Base-by-base conservation (phyloP, 2,329 filamentous ascomycete genomes). In the Cladosporium sp. region DNA sequence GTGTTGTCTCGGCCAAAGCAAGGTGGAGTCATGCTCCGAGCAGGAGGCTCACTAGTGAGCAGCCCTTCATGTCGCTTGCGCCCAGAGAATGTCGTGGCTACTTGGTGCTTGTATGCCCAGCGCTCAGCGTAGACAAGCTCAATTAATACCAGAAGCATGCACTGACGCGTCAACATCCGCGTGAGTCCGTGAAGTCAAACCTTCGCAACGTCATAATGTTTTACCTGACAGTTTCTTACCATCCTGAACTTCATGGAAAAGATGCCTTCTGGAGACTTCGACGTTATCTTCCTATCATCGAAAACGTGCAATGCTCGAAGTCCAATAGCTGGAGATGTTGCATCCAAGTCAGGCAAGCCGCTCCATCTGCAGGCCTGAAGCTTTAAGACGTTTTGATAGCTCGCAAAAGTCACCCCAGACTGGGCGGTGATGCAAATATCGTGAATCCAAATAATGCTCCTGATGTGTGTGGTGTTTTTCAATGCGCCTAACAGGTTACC, bases 161-260 rank as follows among this genome's bases (percentile, higher is more conserved):
- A 15, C n/a, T 24, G 54, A 36, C 54, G 54, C 54, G 54, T 58
- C 54, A 36, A 34, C 34, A 32, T 58, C 54, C 54, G 54, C 32
- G 54, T n/a, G n/a, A 58, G 24, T 24, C 54, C 54, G 54, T 58
- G n/a, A 10, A 34, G n/a, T 30, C 30, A 38, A 58, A 58, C 54
- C 54, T 58, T 58, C 54, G n/a, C 54, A 18, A 58, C 54, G 54
- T 32, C 54, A 58, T 58, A 34, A 5, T 28, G 49, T 52, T 41
- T 41, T 41, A 41, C 15, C 38, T n/a, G 15, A n/a, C 12, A 14
- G 11, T 38, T 15, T 38, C 14, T 38, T 38, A 2, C 28, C 28
- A 30, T 38, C 15, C 14, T 41, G 7, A 15, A 18, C 38, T 41
- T 8, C 34, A 38, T 38, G 4, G 38, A 7, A 6, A n/a, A 7